Base-by-base conservation (phyloP, 2,329 filamentous ascomycete genomes). In the Fusarium sp. region DNA sequence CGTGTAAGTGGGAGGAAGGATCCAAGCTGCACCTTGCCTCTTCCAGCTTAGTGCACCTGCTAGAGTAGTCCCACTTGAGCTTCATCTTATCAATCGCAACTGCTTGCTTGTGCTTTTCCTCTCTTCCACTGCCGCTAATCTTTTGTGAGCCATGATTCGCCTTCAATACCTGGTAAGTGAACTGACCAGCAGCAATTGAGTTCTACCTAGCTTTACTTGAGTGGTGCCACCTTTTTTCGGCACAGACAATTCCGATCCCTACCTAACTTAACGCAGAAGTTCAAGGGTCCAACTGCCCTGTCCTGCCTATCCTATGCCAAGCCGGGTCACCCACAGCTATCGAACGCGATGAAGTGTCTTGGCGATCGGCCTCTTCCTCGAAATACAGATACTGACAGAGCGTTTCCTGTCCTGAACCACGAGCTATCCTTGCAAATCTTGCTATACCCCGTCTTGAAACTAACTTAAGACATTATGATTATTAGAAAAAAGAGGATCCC, bases 41-140 rank as follows among this genome's bases (percentile, higher is more conserved):
- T 57, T 42, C 4, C 8, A n/a, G 51, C 4, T 47, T 42, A 30
- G 40, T 20, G 14, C 3, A 5, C 15, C 5, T 16, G 14, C 20
- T 20, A 24, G 22, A 30, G 40, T 57, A 49, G 18, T 34, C n/a
- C 54, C 68, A 45, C 59, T 20, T 34, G 8, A 50, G 58, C 63
- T 61, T 54, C 68, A 73, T 75, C 73, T 73, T 74, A 74, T 74
- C 73, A 75, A 73, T 73, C 71, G 71, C 58, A 55, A 40, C 46
- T 60, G 30, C 40, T 55, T 45, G 27, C 24, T 63, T 49, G 20
- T 54, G 38, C 59, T 50, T 25, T 43, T 15, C 24, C 40, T 34
- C 16, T 32, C 50, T 8, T 27, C 38, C 52, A 47, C 42, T 24
- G 44, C 53, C 56, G 49, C 62, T 70, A 58, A 47, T 44, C 30